Evolutionary conservation across 345 rosid genomes (phyloP).

Genomic region (Populus pruinosa): DNA sequence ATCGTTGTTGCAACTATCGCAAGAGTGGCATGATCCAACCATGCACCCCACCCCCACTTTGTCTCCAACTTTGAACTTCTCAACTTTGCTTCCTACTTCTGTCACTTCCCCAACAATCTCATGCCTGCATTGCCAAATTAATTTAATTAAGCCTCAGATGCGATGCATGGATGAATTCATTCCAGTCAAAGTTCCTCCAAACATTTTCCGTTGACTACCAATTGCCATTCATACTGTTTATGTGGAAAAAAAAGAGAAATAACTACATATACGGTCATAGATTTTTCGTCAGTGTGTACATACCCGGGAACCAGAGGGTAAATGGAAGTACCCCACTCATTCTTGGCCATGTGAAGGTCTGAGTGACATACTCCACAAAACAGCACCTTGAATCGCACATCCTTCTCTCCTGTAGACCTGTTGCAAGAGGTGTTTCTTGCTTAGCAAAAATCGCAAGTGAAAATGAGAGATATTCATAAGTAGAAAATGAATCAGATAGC

Average conservation of each 20-base stretch:
- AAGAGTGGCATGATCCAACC: neutral
- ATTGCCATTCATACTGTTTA: no score
- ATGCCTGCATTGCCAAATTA: neutral
- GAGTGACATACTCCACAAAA: neutral
- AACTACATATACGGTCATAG: no score
- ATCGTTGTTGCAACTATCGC: neutral
- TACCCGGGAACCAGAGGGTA: neutral
- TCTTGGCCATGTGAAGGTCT: neutral
- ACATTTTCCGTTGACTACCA: no score
- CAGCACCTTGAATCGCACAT: neutral
- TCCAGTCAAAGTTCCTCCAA: no score
- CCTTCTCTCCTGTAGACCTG: neutral
- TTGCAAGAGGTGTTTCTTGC: neutral
- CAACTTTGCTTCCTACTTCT: neutral
- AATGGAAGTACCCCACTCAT: neutral
- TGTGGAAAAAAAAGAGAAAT: no score
- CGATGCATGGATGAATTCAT: no score
- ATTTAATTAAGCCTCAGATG: no score
- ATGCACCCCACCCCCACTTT: neutral
- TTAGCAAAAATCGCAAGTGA: neutral
- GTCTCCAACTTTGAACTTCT: neutral
- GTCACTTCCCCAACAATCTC: neutral
- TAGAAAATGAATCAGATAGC: neutral
- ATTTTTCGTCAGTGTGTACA: neutral
- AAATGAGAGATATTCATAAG: neutral